These are phyloP conservation scores for Aspergillus intermedius DNA, from an alignment of 2,329 filamentous ascomycete species.

Conservation along the genomic window DNA sequence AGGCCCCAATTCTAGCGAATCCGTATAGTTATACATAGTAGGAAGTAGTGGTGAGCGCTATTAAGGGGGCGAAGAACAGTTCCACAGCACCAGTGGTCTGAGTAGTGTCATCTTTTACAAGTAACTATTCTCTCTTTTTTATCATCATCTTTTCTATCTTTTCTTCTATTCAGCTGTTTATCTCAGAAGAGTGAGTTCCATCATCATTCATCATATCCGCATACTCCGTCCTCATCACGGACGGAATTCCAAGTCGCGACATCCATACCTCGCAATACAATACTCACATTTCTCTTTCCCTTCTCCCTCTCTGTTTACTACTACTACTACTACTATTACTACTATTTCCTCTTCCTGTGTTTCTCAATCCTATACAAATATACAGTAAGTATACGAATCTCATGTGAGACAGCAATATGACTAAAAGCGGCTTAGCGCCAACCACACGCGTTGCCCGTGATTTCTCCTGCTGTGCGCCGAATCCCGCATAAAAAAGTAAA, in stretches of 20 bases:
- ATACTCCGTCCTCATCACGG: not conserved
- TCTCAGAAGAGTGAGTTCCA: not conserved
- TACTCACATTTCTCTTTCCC: not conserved
- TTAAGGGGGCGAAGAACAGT: too few relatives aligned
- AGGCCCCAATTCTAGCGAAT: too few relatives aligned
- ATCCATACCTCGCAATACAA: too few relatives aligned
- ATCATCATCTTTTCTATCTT: too few relatives aligned
- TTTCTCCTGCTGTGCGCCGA: constrained; percentile 7
- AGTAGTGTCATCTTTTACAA: too few relatives aligned
- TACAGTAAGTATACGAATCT: not conserved
- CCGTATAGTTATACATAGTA: too few relatives aligned
- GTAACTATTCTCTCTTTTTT: too few relatives aligned
- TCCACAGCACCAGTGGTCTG: too few relatives aligned
- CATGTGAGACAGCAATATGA: constrained; percentile 16
- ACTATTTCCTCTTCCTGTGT: not conserved
- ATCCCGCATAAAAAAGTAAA: constrained; percentile 6
- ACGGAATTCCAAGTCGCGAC: not conserved
- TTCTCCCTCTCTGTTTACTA: not conserved
- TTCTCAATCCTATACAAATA: not conserved
- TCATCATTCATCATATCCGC: not conserved
- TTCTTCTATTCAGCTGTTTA: too few relatives aligned
- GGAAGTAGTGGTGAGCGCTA: too few relatives aligned
- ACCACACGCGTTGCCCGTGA: constrained; percentile 14
- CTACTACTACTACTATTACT: not conserved
- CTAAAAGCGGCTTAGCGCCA: constrained; percentile 21